A percentile compares a stretch with the other conserved stretches of the same genome.
Conservation (phyloP, 805 yeast genomes). For the Phaffomyces thermotolerans region DNA sequence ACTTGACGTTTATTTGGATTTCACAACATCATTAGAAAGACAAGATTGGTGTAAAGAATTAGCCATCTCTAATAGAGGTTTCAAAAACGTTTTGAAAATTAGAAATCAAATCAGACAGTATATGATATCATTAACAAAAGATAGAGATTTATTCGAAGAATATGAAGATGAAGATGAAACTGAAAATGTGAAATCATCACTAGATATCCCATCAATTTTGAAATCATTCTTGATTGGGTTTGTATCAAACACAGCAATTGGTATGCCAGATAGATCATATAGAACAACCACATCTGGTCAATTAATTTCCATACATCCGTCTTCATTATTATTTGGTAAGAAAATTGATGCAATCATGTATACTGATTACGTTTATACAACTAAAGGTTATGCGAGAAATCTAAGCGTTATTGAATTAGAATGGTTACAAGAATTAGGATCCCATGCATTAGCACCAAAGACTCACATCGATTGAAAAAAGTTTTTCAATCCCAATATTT, state of each 20-base stretch:
- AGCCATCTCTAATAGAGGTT: constrained; percentile 70
- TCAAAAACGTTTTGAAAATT: constrained; percentile 68
- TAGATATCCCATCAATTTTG: constrained; percentile 52
- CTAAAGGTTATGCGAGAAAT: constrained; percentile 86
- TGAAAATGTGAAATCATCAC: constrained; percentile 16
- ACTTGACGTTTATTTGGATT: constrained; percentile 45
- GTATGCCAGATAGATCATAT: constrained; percentile 90
- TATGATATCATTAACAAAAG: constrained; percentile 43
- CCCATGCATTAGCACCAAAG: constrained; percentile 15
- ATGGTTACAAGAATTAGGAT: constrained; percentile 71
- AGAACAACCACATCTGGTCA: constrained; percentile 82
- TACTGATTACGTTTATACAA: constrained; percentile 87
- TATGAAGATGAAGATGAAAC: constrained; percentile 8
- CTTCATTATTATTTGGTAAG: constrained; percentile 78
- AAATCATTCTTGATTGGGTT: constrained; percentile 81
- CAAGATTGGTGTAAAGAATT: constrained; percentile 80
- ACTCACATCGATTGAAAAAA: constrained; percentile 1
- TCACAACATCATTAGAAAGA: constrained; percentile 45
- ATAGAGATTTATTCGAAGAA: constrained; percentile 22
- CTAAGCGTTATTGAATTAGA: constrained; percentile 75
- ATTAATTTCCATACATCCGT: constrained; percentile 82
- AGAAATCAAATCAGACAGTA: constrained; percentile 69
- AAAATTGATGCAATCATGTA: constrained; percentile 85
- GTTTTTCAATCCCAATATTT: too few relatives aligned
- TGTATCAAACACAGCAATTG: constrained; percentile 84